A percentile compares a stretch with the other conserved stretches of the same genome.
phyloP scores from a whole-genome alignment of 148 eudicot genomes.

The Silene uniflora region DNA sequence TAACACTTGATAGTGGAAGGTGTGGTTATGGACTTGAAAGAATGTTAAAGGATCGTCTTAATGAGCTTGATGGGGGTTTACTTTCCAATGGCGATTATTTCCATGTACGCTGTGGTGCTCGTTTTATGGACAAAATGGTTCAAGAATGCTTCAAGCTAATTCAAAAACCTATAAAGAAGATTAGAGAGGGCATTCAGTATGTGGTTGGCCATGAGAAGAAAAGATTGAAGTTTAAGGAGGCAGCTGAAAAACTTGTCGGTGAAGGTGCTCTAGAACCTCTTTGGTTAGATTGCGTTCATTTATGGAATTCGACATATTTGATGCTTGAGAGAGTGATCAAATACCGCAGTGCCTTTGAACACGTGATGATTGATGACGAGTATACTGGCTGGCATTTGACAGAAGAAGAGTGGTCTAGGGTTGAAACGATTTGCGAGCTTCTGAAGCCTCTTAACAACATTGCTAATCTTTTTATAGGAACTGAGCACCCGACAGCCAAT shows the following conservation, averaged over 20 bases:
- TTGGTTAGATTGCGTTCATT: background rate
- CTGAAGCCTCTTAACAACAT: slow-evolving; percentile 10
- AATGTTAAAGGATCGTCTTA: slow-evolving; percentile 11
- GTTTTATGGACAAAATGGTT: slow-evolving; percentile 14
- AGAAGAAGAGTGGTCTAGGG: slow-evolving; percentile 17
- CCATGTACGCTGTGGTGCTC: slow-evolving; percentile 18
- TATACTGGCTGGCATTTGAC: slow-evolving; percentile 17
- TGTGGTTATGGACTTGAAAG: slow-evolving; percentile 6
- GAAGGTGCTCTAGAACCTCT: slow-evolving; percentile 8
- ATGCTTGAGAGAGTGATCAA: slow-evolving; percentile 18
- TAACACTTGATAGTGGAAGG: slow-evolving; percentile 12
- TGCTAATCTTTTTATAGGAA: slow-evolving; percentile 5
- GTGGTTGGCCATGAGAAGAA: slow-evolving; percentile 1
- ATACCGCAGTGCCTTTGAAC: slow-evolving; percentile 13
- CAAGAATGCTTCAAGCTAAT: slow-evolving; percentile 17
- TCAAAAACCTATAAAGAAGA: background rate
- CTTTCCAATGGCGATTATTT: slow-evolving; percentile 12
- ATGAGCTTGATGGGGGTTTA: slow-evolving; percentile 4
- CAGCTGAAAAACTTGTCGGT: background rate
- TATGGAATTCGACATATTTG: slow-evolving; percentile 18
- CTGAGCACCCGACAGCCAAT: slow-evolving; percentile 19
- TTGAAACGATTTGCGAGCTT: slow-evolving; percentile 17
- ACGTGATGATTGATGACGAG: slow-evolving; percentile 18
- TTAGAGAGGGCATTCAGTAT: slow-evolving; percentile 9
- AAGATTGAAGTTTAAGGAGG: slow-evolving; percentile 18